Evolutionary conservation across 208 protist genomes (phyloP).

Genomic region (Leishmania arabica): DNA sequence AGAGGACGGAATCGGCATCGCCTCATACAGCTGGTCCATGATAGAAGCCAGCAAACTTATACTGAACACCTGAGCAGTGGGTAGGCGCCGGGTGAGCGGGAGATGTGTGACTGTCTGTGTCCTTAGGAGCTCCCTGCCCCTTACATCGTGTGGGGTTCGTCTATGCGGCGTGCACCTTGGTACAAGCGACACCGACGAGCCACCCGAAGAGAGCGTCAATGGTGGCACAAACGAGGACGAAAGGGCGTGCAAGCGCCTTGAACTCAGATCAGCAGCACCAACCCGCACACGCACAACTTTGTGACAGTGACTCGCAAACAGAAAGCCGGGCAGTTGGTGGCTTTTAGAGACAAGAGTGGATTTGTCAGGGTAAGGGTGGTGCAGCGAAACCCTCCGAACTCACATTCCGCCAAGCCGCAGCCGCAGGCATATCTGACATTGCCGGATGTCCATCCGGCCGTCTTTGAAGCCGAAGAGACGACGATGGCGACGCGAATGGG

Average conservation of each 20-base stretch:
- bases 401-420: neutral
- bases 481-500: neutral
- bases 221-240: neutral
- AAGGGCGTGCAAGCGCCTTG: neutral
- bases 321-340: neutral
- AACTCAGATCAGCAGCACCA: neutral
- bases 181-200: neutral
- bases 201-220: neutral
- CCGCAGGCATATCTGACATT: neutral
- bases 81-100: neutral
- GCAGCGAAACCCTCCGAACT: neutral
- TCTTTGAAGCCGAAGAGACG: neutral
- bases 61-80: neutral
- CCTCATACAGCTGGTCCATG: constrained; percentile 50
- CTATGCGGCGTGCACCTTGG: neutral
- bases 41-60: too few relatives aligned
- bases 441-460: neutral
- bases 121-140: neutral
- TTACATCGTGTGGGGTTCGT: neutral
- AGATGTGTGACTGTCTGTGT: neutral
- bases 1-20: constrained; percentile 22
- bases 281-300: neutral
- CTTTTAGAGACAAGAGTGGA: neutral
- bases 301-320: neutral
- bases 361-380: neutral